phyloP scores from a whole-genome alignment of 2,329 filamentous ascomycete species.

The Sporothrix luriei region DNA sequence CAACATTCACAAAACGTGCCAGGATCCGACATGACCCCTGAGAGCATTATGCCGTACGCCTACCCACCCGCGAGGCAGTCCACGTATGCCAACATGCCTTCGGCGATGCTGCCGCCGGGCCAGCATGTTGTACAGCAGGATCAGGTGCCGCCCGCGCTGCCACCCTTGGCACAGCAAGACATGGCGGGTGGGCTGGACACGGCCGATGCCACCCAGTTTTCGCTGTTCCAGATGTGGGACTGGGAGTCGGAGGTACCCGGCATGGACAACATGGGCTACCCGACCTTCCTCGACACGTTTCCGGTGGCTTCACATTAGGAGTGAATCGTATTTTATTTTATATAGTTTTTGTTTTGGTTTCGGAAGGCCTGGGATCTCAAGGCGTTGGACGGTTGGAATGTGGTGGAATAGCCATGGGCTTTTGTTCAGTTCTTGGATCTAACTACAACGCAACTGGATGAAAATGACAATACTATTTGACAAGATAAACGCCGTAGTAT shows the following conservation, averaged over 20 bases:
- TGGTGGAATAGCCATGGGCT: background rate
- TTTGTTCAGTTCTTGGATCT: background rate
- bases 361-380: background rate
- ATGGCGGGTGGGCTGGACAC: background rate
- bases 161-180: background rate
- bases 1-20: background rate
- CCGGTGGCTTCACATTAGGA: background rate
- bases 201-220: constrained; percentile 13
- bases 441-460: background rate
- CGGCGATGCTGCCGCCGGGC: background rate
- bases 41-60: background rate
- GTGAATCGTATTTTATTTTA: background rate
- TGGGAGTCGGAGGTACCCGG: constrained; percentile 30
- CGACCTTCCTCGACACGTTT: constrained; percentile 31
- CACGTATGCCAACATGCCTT: background rate
- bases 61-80: background rate
- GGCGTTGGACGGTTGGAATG: background rate
- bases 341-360: background rate
- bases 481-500: constrained; percentile 12
- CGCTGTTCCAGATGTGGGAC: constrained; percentile 29
- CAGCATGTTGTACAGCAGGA: background rate
- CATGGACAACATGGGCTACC: constrained; percentile 32
- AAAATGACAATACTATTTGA: background rate
- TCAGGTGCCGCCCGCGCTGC: background rate
- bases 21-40: background rate